These are phyloP conservation scores for Porcisia deanei DNA, from an alignment of 208 protist genomes.

Conservation along the genomic window DNA sequence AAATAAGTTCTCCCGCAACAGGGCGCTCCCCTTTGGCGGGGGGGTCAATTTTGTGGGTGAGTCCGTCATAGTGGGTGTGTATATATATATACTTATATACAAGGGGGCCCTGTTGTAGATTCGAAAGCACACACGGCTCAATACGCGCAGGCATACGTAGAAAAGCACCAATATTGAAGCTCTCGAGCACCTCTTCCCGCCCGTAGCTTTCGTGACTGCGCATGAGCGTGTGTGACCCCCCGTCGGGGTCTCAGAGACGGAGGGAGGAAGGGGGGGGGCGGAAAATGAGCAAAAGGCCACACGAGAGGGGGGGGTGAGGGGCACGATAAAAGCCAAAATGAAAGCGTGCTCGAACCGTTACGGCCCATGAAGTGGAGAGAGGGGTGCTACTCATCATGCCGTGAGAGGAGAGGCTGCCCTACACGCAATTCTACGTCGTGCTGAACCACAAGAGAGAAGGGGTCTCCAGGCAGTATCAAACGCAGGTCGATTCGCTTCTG, in stretches of 20 bases:
- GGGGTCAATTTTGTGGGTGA: constrained; percentile 32
- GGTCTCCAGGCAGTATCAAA: not conserved
- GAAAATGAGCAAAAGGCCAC: no score
- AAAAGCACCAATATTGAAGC: not conserved
- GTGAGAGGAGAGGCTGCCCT: not conserved
- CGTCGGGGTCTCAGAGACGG: not conserved
- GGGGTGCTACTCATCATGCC: not conserved
- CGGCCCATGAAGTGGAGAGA: no score
- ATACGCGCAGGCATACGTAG: not conserved
- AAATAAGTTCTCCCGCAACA: constrained; percentile 82
- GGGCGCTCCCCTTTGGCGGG: constrained; percentile 66
- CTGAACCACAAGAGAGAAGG: not conserved
- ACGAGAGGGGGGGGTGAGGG: no score
- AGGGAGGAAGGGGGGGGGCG: not conserved
- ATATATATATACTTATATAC: not conserved
- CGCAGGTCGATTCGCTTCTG: not conserved
- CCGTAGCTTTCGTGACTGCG: not conserved
- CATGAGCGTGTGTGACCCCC: constrained; percentile 4
- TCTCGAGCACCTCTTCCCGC: not conserved
- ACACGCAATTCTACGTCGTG: not conserved
- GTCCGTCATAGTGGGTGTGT: constrained; percentile 17
- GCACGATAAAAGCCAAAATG: not conserved
- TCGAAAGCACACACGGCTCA: not conserved
- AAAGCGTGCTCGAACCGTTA: not conserved
- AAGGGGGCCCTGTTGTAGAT: not conserved